Conservation (phyloP, 305 asterid genomes). For the Fraxinus nigra region DNA sequence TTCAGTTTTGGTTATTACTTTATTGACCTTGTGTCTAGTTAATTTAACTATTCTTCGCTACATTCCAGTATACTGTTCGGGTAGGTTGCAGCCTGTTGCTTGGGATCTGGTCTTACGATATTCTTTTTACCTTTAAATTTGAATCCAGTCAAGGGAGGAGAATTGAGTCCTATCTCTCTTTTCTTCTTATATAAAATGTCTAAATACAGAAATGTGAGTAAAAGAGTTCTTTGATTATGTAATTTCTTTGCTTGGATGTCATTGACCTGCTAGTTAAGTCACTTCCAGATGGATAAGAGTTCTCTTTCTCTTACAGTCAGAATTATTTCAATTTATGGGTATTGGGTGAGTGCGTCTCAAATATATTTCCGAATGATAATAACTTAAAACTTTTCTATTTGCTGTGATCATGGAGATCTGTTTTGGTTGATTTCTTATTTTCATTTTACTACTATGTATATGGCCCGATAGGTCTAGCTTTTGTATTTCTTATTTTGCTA, state of each 20-base stretch:
- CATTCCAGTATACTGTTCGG: neutral
- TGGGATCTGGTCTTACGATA: neutral
- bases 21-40: neutral
- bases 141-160: slow-evolving; percentile 1
- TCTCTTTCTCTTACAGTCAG: neutral
- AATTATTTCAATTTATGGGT: slow-evolving; percentile 4
- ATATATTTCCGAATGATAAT: slow-evolving; percentile 5
- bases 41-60: neutral
- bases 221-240: neutral
- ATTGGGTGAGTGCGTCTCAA: neutral
- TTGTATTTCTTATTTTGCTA: neutral
- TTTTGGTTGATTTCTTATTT: slow-evolving; percentile 1
- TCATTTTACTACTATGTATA: neutral
- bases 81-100: neutral
- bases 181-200: neutral
- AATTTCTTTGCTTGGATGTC: neutral
- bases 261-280: slow-evolving; percentile 3
- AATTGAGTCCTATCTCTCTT: neutral
- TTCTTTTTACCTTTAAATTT: neutral
- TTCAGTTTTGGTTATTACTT: neutral
- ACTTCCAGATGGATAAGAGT: neutral
- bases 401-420: neutral
- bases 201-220: neutral
- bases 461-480: neutral
- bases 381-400: neutral